A percentile compares a stretch with the other conserved stretches of the same genome.
Conservation (phyloP, 2,329 filamentous ascomycete genomes). For the Scytalidium sp. region DNA sequence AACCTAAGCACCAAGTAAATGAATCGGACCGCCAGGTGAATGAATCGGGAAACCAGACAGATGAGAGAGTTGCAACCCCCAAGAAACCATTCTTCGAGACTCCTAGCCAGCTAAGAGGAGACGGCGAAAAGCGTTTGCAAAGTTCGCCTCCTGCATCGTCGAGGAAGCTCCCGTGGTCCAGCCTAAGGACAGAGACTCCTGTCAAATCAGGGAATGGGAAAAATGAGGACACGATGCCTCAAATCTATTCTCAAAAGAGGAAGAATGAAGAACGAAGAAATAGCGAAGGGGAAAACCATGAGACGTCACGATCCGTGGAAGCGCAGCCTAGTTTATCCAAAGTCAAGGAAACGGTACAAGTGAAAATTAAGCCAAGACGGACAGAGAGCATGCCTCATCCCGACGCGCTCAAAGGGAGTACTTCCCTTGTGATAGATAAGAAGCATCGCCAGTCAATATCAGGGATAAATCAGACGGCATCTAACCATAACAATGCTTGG, state of each 20-base stretch:
- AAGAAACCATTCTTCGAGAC: constrained; percentile 17
- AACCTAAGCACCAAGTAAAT: not conserved
- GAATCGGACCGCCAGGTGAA: not conserved
- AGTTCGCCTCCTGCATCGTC: not conserved
- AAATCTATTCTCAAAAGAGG: not conserved
- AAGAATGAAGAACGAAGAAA: constrained; percentile 2
- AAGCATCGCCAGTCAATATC: not conserved
- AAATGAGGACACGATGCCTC: not conserved
- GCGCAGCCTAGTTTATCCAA: not conserved
- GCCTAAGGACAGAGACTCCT: not conserved
- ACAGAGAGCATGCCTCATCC: not conserved
- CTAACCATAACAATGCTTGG: not conserved
- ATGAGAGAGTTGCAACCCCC: not conserved
- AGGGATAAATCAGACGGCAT: not conserved
- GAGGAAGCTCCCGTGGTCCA: not conserved
- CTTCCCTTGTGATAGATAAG: not conserved
- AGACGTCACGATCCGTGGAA: not conserved
- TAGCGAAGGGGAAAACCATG: not conserved
- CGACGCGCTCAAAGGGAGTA: not conserved
- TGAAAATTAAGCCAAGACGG: not conserved
- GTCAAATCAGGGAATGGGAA: not conserved
- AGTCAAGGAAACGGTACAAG: not conserved
- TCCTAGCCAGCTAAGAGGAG: constrained; percentile 10
- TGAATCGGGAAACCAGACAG: not conserved
- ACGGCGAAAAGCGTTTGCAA: not conserved